These are phyloP conservation scores for Phytophthora colocasiae DNA, from an alignment of 352 stramenopile genomes.

Conservation along the genomic window DNA sequence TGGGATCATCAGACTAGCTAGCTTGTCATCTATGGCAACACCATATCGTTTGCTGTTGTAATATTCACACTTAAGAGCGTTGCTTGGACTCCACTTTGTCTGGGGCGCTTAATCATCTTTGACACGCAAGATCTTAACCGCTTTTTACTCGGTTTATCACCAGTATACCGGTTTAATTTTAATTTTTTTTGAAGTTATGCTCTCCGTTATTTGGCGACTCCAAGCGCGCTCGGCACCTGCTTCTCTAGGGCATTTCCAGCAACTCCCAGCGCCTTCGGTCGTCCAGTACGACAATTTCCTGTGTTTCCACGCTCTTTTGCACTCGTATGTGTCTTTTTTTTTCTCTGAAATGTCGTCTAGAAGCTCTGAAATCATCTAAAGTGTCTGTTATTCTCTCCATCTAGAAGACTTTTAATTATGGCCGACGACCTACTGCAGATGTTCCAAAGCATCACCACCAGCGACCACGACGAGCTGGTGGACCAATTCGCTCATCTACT, in stretches of 20 bases:
- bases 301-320: constrained; percentile 3
- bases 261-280: not conserved
- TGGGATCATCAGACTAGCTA: too few species aligned
- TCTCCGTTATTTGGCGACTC: constrained; percentile 4
- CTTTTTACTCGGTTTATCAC: not conserved
- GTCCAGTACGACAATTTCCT: not conserved
- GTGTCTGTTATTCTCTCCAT: constrained; percentile 2
- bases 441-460: constrained; percentile 90
- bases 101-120: not conserved
- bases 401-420: constrained; percentile 40
- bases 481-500: constrained; percentile 85
- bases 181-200: constrained; percentile 16
- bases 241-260: constrained; percentile 10
- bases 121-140: not conserved
- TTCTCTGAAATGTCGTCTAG: not conserved
- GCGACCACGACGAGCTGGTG: constrained; percentile 84
- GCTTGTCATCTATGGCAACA: too few species aligned
- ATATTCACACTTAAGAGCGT: not conserved
- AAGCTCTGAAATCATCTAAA: not conserved
- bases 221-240: constrained; percentile 5
- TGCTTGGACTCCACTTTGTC: not conserved
- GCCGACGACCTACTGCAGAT: constrained; percentile 86
- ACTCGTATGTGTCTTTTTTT: constrained; percentile 4
- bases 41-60: too few species aligned
- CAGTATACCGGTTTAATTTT: constrained; percentile 1